A percentile compares a stretch with the other conserved stretches of the same genome.
These are phyloP conservation scores for Raphidocelis subcapitata DNA, from an alignment of 139 green algal genomes.

Conservation along the genomic window DNA sequence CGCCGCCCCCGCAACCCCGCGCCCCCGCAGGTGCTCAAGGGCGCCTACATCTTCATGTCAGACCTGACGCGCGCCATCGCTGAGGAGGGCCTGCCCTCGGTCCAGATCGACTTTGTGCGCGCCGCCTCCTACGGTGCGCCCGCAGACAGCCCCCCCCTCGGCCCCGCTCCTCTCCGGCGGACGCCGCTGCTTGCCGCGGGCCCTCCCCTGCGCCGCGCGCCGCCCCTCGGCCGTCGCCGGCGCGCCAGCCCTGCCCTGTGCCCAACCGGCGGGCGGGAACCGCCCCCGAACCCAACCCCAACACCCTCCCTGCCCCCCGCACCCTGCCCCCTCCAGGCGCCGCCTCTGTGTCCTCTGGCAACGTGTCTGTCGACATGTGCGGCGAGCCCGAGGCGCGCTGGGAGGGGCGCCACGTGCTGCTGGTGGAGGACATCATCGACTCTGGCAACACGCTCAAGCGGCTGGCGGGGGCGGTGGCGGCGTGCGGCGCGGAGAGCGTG, in stretches of 20 bases:
- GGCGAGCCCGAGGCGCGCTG: neutral
- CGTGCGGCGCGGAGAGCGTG: neutral
- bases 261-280: no score
- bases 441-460: neutral
- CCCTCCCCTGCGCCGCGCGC: no score
- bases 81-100: slow-evolving; percentile 11
- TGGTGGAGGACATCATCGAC: slow-evolving; percentile 2
- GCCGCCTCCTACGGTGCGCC: slow-evolving; percentile 14
- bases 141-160: no score
- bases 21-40: slow-evolving; percentile 31
- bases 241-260: no score
- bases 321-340: no score
- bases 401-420: neutral
- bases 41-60: slow-evolving; percentile 24
- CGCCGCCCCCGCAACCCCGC: neutral
- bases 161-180: no score
- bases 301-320: no score
- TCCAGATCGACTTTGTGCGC: slow-evolving; percentile 32
- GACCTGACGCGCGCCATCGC: slow-evolving; percentile 28
- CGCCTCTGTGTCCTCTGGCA: neutral
- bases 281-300: no score
- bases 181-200: no score
- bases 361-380: neutral
- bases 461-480: neutral
- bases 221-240: no score